Evolutionary conservation across 106 monocot species (phyloP).

Genomic region (Dendrobium catenatum): DNA sequence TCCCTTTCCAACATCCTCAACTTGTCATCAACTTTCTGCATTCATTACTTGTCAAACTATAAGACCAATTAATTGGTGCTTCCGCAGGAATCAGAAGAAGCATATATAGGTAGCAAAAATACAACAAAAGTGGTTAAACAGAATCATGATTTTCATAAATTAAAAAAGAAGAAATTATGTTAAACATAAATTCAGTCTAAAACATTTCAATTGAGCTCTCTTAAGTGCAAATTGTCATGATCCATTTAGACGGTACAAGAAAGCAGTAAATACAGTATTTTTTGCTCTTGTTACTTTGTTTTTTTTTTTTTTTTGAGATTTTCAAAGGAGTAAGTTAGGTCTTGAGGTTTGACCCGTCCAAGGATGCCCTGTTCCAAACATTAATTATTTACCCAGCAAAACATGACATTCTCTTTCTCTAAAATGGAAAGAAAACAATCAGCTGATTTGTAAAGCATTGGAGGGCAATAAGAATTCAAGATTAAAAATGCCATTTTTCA

Average conservation of each 20-base stretch:
- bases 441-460: slow-evolving; percentile 1
- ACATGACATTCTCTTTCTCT: neutral
- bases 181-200: too few species aligned
- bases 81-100: neutral
- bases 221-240: neutral
- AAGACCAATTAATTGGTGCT: slow-evolving; percentile 5
- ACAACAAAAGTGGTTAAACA: neutral
- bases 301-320: neutral
- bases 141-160: neutral
- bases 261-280: neutral
- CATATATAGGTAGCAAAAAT: neutral
- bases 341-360: neutral
- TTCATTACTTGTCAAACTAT: slow-evolving; percentile 7
- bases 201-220: too few species aligned
- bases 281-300: neutral
- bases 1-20: slow-evolving; percentile 56
- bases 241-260: neutral
- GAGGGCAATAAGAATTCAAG: neutral
- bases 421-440: neutral
- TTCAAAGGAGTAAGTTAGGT: neutral
- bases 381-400: neutral
- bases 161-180: neutral
- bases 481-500: neutral
- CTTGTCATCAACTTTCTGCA: slow-evolving; percentile 70
- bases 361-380: neutral